Base-by-base conservation (phyloP, 768 basidiomycete species). In the Boletus insuetus region DNA sequence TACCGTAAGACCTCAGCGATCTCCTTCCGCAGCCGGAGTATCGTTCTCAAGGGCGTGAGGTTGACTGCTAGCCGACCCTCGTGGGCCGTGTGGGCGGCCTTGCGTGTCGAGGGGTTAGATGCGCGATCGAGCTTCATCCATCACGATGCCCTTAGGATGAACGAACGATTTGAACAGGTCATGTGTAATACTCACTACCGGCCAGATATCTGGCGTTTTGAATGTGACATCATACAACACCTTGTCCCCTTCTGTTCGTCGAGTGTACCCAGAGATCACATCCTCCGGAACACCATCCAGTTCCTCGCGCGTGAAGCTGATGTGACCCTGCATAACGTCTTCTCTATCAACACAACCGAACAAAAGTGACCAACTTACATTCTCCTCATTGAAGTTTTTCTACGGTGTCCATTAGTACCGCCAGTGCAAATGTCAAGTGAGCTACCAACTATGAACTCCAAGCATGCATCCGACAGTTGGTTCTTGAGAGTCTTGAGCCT, bases 371-470 rank as follows among this genome's bases (percentile, higher is more conserved):
- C 5, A 19, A 58, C 75, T 53, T 58, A 87, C 89, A 42, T 88
- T 84, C 69, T 94, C 91, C 67, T 94, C 90, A 60, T 90, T 92
- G 75, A 85, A 89, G 74, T 92, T 91, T 85, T 87, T 90, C 86
- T 89, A 50, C 5, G 40, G 32, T 34, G 29, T 45, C 19, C 8
- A 9, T 61, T 11, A 57, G 45, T 19, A 26, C 24, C 20, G 24
- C 51, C 19, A 45, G 39, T 20, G 31, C 10, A 4, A 14, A 29
- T 5, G 11, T 10, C 11, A 46, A 51, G 24, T 24, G 49, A 39
- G n/a, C 9, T 17, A 74, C 86, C 61, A 62, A 89, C 89, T 63
- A 77, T 82, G 66, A 94, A 93, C 63, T 89, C 84, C 38, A 90
- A 73, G 69, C 83, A 87, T 13, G 79, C 77, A 66, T 86, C 80